Percentiles rank a stretch among this genome's conserved stretches.
These are phyloP conservation scores for Peronospora belbahrii DNA, from an alignment of 352 stramenopile genomes.

Conservation along the genomic window DNA sequence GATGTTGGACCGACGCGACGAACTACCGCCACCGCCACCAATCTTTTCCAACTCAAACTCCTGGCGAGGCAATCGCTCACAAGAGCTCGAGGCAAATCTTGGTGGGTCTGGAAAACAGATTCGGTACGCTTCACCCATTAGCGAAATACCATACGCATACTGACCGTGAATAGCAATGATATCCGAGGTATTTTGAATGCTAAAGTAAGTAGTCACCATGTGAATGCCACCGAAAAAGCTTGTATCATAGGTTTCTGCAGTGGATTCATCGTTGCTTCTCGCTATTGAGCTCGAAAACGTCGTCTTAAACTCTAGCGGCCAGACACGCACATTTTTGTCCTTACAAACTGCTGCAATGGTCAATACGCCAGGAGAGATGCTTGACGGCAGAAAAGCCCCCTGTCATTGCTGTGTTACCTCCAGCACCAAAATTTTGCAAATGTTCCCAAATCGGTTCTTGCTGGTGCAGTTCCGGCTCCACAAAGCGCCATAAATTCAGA, in stretches of 20 bases:
- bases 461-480: slow-evolving; percentile 26
- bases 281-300: background rate
- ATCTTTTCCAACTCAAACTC: slow-evolving; percentile 65
- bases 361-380: slow-evolving; percentile 15
- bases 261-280: slow-evolving; percentile 17
- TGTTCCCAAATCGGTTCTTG: slow-evolving; percentile 42
- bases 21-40: slow-evolving; percentile 42
- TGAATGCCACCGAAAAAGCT: slow-evolving; percentile 23
- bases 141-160: slow-evolving; percentile 59
- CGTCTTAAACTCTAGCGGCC: slow-evolving; percentile 40
- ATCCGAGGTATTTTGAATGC: slow-evolving; percentile 55
- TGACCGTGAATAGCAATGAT: slow-evolving; percentile 46
- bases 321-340: slow-evolving; percentile 63
- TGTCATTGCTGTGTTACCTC: slow-evolving; percentile 51
- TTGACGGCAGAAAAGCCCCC: slow-evolving; percentile 45
- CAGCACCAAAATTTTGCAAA: slow-evolving; percentile 44
- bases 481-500: slow-evolving; percentile 70
- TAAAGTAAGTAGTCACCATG: slow-evolving; percentile 42
- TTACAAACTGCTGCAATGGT: slow-evolving; percentile 41
- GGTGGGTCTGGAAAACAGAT: slow-evolving; percentile 40
- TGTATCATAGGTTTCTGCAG: slow-evolving; percentile 19
- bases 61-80: slow-evolving; percentile 26
- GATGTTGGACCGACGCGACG: slow-evolving; percentile 60
- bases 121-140: slow-evolving; percentile 57
- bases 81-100: slow-evolving; percentile 10